Conservation (phyloP, 352 stramenopile species). For the Globisporangium canariense region DNA sequence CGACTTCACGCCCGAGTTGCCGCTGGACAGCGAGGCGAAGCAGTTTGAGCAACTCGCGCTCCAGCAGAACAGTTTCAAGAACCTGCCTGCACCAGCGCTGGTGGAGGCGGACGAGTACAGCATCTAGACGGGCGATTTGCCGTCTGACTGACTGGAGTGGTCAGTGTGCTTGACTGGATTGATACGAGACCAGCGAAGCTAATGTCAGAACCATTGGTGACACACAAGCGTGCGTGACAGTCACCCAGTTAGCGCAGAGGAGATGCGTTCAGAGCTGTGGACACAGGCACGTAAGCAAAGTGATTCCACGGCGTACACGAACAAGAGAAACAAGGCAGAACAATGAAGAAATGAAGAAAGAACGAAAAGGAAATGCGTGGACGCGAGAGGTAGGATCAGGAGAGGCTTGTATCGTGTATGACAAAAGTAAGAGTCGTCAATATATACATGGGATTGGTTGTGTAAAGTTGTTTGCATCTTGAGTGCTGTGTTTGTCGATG, state of each 20-base stretch:
- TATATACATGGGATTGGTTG: slow-evolving; percentile 17
- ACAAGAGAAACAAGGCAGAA: background rate
- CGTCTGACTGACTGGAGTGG: background rate
- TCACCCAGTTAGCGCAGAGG: background rate
- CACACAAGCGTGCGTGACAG: background rate
- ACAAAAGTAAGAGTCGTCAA: slow-evolving; percentile 10
- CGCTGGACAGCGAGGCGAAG: slow-evolving; percentile 77
- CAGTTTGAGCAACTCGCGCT: slow-evolving; percentile 84
- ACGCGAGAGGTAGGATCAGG: slow-evolving; percentile 1
- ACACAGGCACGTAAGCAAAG: background rate
- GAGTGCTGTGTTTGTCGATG: background rate
- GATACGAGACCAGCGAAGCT: background rate
- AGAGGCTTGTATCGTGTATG: slow-evolving; percentile 5
- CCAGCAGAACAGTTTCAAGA: slow-evolving; percentile 81
- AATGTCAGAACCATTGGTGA: background rate
- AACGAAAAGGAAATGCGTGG: slow-evolving; percentile 6
- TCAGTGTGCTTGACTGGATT: background rate
- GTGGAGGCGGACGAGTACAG: slow-evolving; percentile 83
- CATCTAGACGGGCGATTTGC: slow-evolving; percentile 25
- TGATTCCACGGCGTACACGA: background rate
- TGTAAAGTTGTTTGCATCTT: background rate
- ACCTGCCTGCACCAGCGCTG: slow-evolving; percentile 63
- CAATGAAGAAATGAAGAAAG: slow-evolving; percentile 1
- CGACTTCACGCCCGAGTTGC: slow-evolving; percentile 81
- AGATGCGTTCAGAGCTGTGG: background rate